A percentile compares a stretch with the other conserved stretches of the same genome.
Conservation (phyloP, 1,139 yeast species). For the Saccharomyces pastorianus region DNA sequence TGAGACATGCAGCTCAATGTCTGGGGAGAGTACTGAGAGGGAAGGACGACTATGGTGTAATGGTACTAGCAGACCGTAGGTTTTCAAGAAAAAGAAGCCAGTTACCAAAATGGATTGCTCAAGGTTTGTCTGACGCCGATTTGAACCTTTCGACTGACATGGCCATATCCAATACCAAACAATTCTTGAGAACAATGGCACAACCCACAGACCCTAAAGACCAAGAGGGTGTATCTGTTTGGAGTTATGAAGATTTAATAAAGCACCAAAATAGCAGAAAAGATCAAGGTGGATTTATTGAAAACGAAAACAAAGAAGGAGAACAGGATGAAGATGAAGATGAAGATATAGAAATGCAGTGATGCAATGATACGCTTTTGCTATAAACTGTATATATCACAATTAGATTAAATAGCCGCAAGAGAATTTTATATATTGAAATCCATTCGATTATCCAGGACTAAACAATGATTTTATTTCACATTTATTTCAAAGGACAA, state of each 20-base stretch:
- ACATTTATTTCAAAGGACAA: conserved; percentile 46
- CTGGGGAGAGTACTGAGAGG: conserved; percentile 95
- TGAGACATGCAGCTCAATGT: conserved; percentile 99
- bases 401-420: background rate
- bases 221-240: conserved; percentile 90
- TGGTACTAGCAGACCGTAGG: conserved; percentile 94
- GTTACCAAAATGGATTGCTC: conserved; percentile 94
- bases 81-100: conserved; percentile 80
- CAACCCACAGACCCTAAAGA: conserved; percentile 89
- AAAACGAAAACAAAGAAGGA: background rate
- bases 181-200: conserved; percentile 84
- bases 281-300: conserved; percentile 8
- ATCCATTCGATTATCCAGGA: background rate
- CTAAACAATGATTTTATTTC: conserved; percentile 7
- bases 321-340: conserved; percentile 16
- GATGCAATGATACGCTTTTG: background rate
- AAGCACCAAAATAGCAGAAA: conserved; percentile 42
- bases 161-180: conserved; percentile 93
- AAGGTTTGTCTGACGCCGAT: conserved; percentile 85
- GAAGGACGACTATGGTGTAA: conserved; percentile 95
- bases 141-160: conserved; percentile 89
- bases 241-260: conserved; percentile 70
- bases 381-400: background rate
- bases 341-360: conserved; percentile 14
- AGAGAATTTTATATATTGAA: background rate